Evolutionary conservation across 148 eudicot genomes (phyloP).

Genomic region (Salicornia ramosissima): DNA sequence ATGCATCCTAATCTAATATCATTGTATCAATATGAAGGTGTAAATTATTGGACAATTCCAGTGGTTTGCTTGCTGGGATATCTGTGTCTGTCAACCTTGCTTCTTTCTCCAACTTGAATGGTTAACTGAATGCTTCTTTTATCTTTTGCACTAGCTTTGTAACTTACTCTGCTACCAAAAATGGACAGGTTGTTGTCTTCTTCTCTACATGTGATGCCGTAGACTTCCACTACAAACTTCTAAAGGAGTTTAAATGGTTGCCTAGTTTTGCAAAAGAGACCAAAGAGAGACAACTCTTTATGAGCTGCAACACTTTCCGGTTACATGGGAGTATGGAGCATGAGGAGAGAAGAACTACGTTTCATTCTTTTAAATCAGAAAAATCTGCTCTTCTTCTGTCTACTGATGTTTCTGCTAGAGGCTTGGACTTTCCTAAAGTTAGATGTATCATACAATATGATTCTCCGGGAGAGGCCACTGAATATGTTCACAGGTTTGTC

Average conservation of each 20-base stretch:
- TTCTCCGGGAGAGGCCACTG: constrained; percentile 96
- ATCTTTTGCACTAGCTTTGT: not conserved
- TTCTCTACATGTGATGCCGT: constrained; percentile 93
- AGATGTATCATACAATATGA: constrained; percentile 95
- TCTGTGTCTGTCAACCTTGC: not conserved
- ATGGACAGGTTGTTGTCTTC: constrained; percentile 84
- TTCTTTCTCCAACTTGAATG: not conserved
- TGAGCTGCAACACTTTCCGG: constrained; percentile 62
- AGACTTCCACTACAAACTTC: constrained; percentile 73
- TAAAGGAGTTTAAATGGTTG: constrained; percentile 56
- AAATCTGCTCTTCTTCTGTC: constrained; percentile 88
- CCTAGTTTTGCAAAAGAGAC: constrained; percentile 35
- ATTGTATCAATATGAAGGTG: not conserved
- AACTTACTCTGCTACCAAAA: constrained; percentile 10
- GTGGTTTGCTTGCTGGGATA: not conserved
- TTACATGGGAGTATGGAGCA: constrained; percentile 90
- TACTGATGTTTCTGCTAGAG: constrained; percentile 94
- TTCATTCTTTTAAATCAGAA: constrained; percentile 68
- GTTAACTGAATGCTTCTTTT: not conserved
- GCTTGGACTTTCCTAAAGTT: constrained; percentile 90
- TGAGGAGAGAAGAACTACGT: constrained; percentile 73
- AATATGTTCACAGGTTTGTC: constrained; percentile 90
- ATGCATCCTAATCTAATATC: not conserved
- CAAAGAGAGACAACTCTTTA: constrained; percentile 40
- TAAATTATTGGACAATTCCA: not conserved